Evolutionary conservation across 129 eudicot species (phyloP).

Genomic region (Helianthus tuberosus): DNA sequence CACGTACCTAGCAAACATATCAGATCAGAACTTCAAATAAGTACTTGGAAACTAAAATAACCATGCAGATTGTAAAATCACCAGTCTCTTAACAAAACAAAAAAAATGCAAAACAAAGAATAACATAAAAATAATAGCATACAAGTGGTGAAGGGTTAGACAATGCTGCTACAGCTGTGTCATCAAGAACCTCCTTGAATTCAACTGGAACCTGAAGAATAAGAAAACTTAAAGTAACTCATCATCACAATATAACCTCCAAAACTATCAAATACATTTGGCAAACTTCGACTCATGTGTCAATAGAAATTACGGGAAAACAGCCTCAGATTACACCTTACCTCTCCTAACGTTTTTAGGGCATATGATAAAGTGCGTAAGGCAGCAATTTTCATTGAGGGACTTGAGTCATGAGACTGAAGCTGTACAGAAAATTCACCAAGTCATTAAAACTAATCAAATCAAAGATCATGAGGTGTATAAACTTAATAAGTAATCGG

Average conservation of each 20-base stretch:
- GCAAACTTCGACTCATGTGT: slow-evolving; percentile 8
- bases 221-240: neutral
- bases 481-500: neutral
- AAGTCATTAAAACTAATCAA: slow-evolving; percentile 15
- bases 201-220: slow-evolving; percentile 81
- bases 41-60: slow-evolving; percentile 19
- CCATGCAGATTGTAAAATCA: slow-evolving; percentile 8
- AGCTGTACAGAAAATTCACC: slow-evolving; percentile 58
- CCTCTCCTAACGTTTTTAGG: slow-evolving; percentile 91
- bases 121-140: slow-evolving; percentile 27
- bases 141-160: slow-evolving; percentile 85
- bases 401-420: slow-evolving; percentile 70
- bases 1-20: slow-evolving; percentile 66
- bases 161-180: slow-evolving; percentile 88
- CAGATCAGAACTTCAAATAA: neutral
- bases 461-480: slow-evolving; percentile 10
- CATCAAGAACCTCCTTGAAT: slow-evolving; percentile 87
- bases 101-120: slow-evolving; percentile 7
- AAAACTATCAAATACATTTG: slow-evolving; percentile 5
- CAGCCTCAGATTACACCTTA: slow-evolving; percentile 34
- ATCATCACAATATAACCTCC: slow-evolving; percentile 15
- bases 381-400: slow-evolving; percentile 81
- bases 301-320: slow-evolving; percentile 8
- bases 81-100: neutral
- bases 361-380: slow-evolving; percentile 86